Percentiles rank a stretch among this genome's conserved stretches.
phyloP scores from a whole-genome alignment of 176 grass and related monocot genomes.

The Tillandsia leiboldiana region DNA sequence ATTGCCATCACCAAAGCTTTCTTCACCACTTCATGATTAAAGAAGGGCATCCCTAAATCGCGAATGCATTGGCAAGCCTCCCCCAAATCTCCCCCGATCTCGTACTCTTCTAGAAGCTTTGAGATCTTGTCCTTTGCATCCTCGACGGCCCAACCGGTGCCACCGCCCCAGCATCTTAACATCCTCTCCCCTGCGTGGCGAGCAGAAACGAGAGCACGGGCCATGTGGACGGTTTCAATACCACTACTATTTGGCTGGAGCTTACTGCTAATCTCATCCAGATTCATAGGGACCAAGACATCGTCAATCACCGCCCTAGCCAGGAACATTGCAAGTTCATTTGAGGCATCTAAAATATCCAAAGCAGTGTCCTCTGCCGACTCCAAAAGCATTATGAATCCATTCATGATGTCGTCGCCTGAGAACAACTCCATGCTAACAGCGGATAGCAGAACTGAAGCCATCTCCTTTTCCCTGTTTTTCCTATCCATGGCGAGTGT shows the following conservation, averaged over 20 bases:
- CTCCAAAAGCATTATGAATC: constrained; percentile 69
- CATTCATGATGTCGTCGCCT: constrained; percentile 66
- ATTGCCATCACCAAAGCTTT: constrained; percentile 71
- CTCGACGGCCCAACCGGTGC: constrained; percentile 78
- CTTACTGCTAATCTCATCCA: constrained; percentile 63
- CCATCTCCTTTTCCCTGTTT: constrained; percentile 87
- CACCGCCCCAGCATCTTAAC: constrained; percentile 77
- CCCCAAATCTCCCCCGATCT: constrained; percentile 43
- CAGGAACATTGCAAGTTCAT: constrained; percentile 76
- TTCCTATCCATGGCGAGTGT: constrained; percentile 70
- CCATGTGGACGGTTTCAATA: constrained; percentile 50
- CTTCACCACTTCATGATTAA: constrained; percentile 94
- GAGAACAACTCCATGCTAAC: constrained; percentile 70
- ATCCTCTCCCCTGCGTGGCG: constrained; percentile 74
- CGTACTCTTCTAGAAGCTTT: constrained; percentile 75
- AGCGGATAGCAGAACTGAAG: constrained; percentile 64
- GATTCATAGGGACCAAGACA: constrained; percentile 54
- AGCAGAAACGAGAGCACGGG: constrained; percentile 46
- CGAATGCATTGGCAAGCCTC: constrained; percentile 80
- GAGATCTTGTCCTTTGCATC: constrained; percentile 80
- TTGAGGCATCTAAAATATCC: constrained; percentile 68
- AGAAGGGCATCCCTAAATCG: constrained; percentile 74
- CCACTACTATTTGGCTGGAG: constrained; percentile 41
- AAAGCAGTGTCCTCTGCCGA: constrained; percentile 69
- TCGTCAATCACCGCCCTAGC: constrained; percentile 80